A percentile compares a stretch with the other conserved stretches of the same genome.
phyloP scores from a whole-genome alignment of 345 rosid species.

The Melaleuca alternifolia region DNA sequence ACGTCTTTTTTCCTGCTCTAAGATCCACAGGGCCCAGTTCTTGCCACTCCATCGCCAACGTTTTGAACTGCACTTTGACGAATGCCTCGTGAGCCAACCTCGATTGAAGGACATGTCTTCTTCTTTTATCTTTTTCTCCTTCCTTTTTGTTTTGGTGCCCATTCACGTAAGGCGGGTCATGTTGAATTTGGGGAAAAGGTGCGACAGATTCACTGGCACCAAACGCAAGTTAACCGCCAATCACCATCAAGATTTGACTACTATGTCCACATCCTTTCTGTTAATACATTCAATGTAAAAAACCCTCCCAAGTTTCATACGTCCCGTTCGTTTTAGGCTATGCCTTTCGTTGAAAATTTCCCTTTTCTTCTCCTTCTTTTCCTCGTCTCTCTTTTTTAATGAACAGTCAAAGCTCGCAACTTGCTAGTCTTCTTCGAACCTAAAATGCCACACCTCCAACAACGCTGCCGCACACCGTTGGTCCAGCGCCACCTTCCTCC shows the following conservation, averaged over 20 bases:
- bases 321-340: background rate
- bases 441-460: no score
- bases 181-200: background rate
- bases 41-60: background rate
- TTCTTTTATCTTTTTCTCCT: no score
- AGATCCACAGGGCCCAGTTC: background rate
- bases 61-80: background rate
- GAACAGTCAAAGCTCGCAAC: no score
- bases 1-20: background rate
- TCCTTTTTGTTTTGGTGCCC: background rate
- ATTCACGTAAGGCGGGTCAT: no score
- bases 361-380: no score
- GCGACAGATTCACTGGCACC: background rate
- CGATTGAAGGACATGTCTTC: background rate
- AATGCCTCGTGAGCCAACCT: background rate
- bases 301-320: background rate
- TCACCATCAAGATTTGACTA: background rate
- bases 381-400: no score
- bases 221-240: background rate
- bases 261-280: accelerated
- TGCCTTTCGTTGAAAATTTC: background rate
- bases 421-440: no score
- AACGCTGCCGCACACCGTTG: no score
- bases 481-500: no score
- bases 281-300: background rate